Percentiles rank a stretch among this genome's conserved stretches.
phyloP scores from a whole-genome alignment of 2,329 filamentous ascomycete genomes.

The Microsporum audouinii region DNA sequence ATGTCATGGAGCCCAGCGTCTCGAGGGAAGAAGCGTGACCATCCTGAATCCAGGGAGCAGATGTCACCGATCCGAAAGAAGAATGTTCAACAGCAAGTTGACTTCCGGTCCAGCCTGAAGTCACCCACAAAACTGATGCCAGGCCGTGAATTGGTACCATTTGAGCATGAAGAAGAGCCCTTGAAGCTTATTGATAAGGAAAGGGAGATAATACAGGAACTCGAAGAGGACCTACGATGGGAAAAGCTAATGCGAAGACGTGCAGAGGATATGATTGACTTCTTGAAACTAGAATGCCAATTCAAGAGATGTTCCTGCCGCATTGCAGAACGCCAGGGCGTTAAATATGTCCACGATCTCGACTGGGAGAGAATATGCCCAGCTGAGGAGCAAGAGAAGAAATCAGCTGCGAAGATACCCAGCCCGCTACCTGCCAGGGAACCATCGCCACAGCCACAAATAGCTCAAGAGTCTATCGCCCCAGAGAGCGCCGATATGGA shows the following conservation, averaged over 20 bases:
- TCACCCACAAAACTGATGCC: slow-evolving; percentile 10
- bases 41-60: slow-evolving; percentile 9
- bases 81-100: slow-evolving; percentile 4
- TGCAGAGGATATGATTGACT: slow-evolving; percentile 46
- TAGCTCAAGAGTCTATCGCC: neutral
- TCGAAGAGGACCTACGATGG: slow-evolving; percentile 40
- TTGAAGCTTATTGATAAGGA: slow-evolving; percentile 24
- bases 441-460: neutral
- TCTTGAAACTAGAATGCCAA: slow-evolving; percentile 40
- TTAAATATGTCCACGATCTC: slow-evolving; percentile 31
- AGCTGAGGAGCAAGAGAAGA: slow-evolving; percentile 7
- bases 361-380: slow-evolving; percentile 19
- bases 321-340: slow-evolving; percentile 32
- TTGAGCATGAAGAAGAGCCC: slow-evolving; percentile 25
- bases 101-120: slow-evolving; percentile 13
- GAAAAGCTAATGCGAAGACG: slow-evolving; percentile 42
- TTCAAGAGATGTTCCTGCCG: slow-evolving; percentile 39
- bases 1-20: slow-evolving; percentile 24
- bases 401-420: neutral
- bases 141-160: slow-evolving; percentile 16
- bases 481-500: neutral
- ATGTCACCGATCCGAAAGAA: slow-evolving; percentile 10
- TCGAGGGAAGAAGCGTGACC: slow-evolving; percentile 22
- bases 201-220: slow-evolving; percentile 29
- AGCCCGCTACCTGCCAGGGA: neutral